phyloP scores from a whole-genome alignment of 1,284 basidiomycete species.

The Ceratobasidium sp. region DNA sequence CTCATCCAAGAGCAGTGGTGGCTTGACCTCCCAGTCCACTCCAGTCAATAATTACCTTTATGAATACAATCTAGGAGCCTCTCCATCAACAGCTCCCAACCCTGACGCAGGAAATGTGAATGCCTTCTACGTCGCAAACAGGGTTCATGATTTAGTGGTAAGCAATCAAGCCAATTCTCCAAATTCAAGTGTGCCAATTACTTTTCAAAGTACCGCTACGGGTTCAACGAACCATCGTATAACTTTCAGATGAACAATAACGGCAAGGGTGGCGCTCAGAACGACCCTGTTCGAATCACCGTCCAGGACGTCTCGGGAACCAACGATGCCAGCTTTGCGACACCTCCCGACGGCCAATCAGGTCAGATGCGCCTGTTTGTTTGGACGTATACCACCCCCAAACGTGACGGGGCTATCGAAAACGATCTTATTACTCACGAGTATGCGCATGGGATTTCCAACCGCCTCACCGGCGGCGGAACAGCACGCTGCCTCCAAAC shows the following conservation, averaged over 20 bases:
- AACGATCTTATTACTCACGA: constrained; percentile 43
- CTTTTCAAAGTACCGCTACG: constrained; percentile 40
- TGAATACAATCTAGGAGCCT: constrained; percentile 2
- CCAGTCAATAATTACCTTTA: constrained; percentile 45
- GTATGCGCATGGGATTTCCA: constrained; percentile 40
- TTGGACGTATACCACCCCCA: constrained; percentile 42
- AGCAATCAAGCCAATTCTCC: background rate
- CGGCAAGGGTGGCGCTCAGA: constrained; percentile 42
- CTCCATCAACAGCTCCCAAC: constrained; percentile 31
- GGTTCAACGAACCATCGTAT: constrained; percentile 44
- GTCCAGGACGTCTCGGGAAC: constrained; percentile 42
- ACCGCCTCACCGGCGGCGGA: constrained; percentile 39
- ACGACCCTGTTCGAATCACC: constrained; percentile 43
- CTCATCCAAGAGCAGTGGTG: constrained; percentile 26
- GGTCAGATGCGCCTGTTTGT: constrained; percentile 41
- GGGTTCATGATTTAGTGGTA: constrained; percentile 30
- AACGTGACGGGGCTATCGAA: constrained; percentile 42
- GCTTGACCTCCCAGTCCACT: constrained; percentile 40
- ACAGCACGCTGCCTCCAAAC: constrained; percentile 27
- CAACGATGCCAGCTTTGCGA: constrained; percentile 45
- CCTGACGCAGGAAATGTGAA: constrained; percentile 41
- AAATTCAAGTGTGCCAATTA: background rate
- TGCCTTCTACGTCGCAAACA: constrained; percentile 44
- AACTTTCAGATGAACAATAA: constrained; percentile 47
- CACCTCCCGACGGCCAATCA: constrained; percentile 37